A percentile compares a stretch with the other conserved stretches of the same genome.
Conservation (phyloP, 2,329 filamentous ascomycete species). For the Sporothrix globosa region DNA sequence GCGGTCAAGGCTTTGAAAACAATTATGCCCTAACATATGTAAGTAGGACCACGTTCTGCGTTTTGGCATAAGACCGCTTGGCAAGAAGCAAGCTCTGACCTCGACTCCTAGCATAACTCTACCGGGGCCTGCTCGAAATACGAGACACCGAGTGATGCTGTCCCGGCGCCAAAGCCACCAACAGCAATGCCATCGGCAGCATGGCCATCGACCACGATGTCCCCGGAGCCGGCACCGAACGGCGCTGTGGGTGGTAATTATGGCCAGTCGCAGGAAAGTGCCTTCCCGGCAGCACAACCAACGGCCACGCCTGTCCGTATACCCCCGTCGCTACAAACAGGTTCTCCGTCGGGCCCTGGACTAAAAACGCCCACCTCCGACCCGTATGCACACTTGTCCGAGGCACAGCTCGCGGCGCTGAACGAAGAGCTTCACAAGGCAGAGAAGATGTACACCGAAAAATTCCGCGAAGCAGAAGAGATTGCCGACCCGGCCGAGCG, state of each 20-base stretch:
- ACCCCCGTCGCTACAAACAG: neutral
- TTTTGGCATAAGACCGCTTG: too few species aligned
- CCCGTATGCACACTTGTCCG: constrained; percentile 52
- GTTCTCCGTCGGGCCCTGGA: neutral
- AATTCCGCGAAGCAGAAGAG: constrained; percentile 49
- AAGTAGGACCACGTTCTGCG: constrained; percentile 34
- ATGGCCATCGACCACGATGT: neutral
- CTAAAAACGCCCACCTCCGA: constrained; percentile 38
- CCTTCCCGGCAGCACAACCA: neutral
- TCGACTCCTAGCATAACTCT: neutral
- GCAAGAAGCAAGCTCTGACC: neutral
- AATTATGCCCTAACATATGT: constrained; percentile 50
- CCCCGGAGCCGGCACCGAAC: neutral
- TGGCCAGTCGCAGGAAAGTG: neutral
- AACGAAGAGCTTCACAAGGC: constrained; percentile 46
- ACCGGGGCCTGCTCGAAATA: constrained; percentile 1
- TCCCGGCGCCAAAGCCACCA: neutral
- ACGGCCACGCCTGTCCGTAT: neutral
- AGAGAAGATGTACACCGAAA: constrained; percentile 47
- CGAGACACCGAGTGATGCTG: neutral
- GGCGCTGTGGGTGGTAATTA: neutral
- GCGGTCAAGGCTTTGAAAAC: constrained; percentile 52
- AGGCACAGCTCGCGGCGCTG: constrained; percentile 41
- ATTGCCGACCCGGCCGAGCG: constrained; percentile 45
- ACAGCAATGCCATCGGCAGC: neutral